phyloP scores from a whole-genome alignment of 2,329 filamentous ascomycete genomes.

The Aspergillus sp. region DNA sequence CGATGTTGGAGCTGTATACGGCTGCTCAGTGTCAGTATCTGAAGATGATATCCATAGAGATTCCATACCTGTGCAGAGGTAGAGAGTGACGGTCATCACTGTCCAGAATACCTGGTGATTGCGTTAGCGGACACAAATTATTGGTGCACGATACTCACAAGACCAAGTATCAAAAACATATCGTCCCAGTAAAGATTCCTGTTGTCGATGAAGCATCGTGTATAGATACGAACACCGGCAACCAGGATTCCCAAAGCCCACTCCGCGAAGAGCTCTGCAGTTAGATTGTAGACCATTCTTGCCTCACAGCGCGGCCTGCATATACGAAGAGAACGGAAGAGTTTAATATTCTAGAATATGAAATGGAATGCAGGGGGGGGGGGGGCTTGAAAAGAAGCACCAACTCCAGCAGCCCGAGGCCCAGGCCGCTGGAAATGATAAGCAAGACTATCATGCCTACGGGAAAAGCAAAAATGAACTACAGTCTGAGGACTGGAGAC shows the following conservation, averaged over 20 bases:
- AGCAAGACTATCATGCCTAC: no score
- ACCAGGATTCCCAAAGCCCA: conserved; percentile 19
- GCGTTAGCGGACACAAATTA: no score
- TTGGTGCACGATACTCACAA: no score
- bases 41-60: not conserved
- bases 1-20: conserved; percentile 16
- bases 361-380: no score
- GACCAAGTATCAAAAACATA: conserved; percentile 8
- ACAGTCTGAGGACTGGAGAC: no score
- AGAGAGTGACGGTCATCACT: conserved; percentile 15
- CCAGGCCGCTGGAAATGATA: no score
- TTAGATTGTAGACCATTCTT: conserved; percentile 16
- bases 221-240: conserved; percentile 18
- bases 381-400: no score
- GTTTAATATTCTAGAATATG: no score
- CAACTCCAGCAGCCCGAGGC: no score
- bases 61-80: conserved; percentile 14
- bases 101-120: conserved; percentile 17
- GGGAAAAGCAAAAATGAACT: no score
- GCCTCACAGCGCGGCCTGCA: no score
- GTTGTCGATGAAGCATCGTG: conserved; percentile 17
- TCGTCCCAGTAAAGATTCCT: conserved; percentile 19
- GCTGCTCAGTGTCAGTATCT: not conserved
- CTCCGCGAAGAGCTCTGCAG: conserved; percentile 21
- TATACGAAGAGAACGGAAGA: no score